Evolutionary conservation across 768 basidiomycete genomes (phyloP), one percentile per base, ranked within the genome.

Genomic region (Boletus sp.): DNA sequence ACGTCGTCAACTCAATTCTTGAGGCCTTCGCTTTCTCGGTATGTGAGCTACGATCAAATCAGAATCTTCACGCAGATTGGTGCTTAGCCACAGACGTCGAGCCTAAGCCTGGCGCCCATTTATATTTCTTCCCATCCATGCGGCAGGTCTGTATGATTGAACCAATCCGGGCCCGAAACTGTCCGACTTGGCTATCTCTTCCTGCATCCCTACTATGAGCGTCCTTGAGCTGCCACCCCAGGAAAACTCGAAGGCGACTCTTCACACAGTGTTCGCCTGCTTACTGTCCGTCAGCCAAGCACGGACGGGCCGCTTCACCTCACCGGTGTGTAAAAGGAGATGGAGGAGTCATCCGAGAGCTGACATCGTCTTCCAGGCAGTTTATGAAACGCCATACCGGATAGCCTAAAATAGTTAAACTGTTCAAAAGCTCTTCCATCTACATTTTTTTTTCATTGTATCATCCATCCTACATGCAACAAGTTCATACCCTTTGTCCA

Each of bases 191-290:
- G 52, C 17, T 9, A 44, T 53, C 7, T 55, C 47, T 2, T 72
- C 72, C 15, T 74, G 73, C 48, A 64, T 63, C 2, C 67, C 71
- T 2, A 67, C 72, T 2, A 47, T 74, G 6, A 40, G 55, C 33
- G 57, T 67, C 0, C 54, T 72, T 24, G 35, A 36, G 11, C 36
- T 64, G 40, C n/a, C 37, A n/a, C 14, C 30, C 17, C n/a, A 24
- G 29, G 36, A 33, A 24, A 9, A 53, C 24, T 35, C 41, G 15
- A 24, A 45, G 2, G 11, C 36, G 11, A 14, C n/a, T n/a, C n/a
- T 4, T 20, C 36, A 24, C 20, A 7, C 12, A 35, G 30, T 18
- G 37, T 50, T 15, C 18, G 35, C 14, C n/a, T 66, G 5, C 54
- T 66, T 8, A 42, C 48, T 12, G 49, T 66, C 28, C 33, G 47